Evolutionary conservation across 2,329 filamentous ascomycete genomes (phyloP), one percentile per base, ranked within the genome.

Genomic region (Hysterium pulicare): DNA sequence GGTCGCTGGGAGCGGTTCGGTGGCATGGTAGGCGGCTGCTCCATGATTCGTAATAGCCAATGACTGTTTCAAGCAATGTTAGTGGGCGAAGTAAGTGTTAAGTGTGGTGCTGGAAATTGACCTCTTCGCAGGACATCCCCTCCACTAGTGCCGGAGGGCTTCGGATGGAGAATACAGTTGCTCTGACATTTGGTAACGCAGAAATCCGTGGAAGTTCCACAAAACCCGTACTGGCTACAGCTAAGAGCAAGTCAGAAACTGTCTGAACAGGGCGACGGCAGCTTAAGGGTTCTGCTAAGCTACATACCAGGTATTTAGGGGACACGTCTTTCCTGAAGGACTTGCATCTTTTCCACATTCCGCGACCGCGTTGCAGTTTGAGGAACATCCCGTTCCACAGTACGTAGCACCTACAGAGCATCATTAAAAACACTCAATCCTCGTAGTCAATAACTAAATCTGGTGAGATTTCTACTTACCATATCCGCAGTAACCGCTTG

Each of bases 291-390:
- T 4, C 10, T 22, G 19, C 30, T 20, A 48, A 48, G n/a, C 52
- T 42, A 17, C 22, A 48, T 36, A 55, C 39, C 53, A 54, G 32
- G 49, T 46, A 35, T 51, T 51, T 2, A 57, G 37, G 11, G 51
- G 49, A 33, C 54, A 57, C 10, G 16, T 41, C 9, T 48, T 37
- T 6, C 45, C 44, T 8, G 45, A 35, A 2, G 19, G n/a, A n/a
- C 9, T 19, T 4, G 46, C 47, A 30, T 46, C 40, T 13, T 36
- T 32, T 3, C 49, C 49, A 36, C 51, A 54, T 17, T 50, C 47
- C 19, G 47, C 41, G 33, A 38, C 40, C 17, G 45, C 46, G 34
- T 45, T 31, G 34, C 48, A 53, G 20, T 45, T 51, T 7, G 26
- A 41, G 15, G 11, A 17, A 26, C 46, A 51, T n/a, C 38, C 41